phyloP scores from a whole-genome alignment of 78 protist genomes.

The Pigoraptor vietnamica region DNA sequence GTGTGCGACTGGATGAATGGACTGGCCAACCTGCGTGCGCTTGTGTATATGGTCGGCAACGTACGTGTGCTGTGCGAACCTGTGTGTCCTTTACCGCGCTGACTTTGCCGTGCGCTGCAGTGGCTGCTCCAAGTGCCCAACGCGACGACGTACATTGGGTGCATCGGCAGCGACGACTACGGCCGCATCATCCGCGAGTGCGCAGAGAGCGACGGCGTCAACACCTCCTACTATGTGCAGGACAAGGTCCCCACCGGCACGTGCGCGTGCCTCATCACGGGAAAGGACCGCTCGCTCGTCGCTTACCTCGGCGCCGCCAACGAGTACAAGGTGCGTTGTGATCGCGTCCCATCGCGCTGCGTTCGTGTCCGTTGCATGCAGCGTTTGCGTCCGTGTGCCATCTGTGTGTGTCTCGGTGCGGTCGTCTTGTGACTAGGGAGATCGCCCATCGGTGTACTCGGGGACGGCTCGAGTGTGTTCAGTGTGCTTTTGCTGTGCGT shows the following conservation, averaged over 20 bases:
- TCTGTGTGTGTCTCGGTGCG: background rate
- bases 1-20: too few relatives aligned
- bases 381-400: background rate
- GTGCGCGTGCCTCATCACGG: constrained; percentile 82
- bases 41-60: too few relatives aligned
- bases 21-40: too few relatives aligned
- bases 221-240: constrained; percentile 13
- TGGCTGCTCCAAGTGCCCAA: constrained; percentile 71
- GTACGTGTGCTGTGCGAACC: too few relatives aligned
- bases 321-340: constrained; percentile 57
- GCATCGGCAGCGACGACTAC: constrained; percentile 84
- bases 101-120: too few relatives aligned
- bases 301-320: constrained; percentile 93
- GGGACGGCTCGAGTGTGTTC: too few relatives aligned
- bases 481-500: too few relatives aligned
- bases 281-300: constrained; percentile 73
- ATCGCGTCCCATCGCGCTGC: constrained; percentile 43
- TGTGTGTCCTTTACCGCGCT: too few relatives aligned
- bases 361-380: too few relatives aligned
- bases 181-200: constrained; percentile 42
- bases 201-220: constrained; percentile 66
- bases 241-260: constrained; percentile 84
- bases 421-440: background rate
- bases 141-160: constrained; percentile 72
- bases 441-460: too few relatives aligned